A percentile compares a stretch with the other conserved stretches of the same genome.
phyloP scores from a whole-genome alignment of 2,329 filamentous ascomycete species.

The Colletotrichum godetiae region DNA sequence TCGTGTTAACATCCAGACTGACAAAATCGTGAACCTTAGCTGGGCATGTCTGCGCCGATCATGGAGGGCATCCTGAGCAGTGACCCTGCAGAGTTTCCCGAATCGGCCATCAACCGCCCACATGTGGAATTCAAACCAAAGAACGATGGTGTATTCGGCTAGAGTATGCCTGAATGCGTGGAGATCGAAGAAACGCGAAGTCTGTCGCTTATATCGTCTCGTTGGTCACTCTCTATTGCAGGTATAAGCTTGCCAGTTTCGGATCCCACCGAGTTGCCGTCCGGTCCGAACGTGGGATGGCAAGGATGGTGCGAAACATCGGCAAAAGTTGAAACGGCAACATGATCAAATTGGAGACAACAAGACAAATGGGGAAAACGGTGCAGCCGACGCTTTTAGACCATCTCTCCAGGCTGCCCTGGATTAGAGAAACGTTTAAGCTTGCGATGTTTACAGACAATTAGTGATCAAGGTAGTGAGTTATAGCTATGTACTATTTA shows the following conservation, averaged over 20 bases:
- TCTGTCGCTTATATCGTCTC: neutral
- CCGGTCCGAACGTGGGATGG: neutral
- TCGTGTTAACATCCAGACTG: neutral
- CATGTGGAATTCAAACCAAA: constrained; percentile 24
- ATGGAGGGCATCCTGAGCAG: constrained; percentile 20
- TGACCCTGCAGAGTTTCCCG: constrained; percentile 4
- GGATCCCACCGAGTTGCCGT: neutral
- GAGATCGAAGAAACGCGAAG: neutral
- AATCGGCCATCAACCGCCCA: constrained; percentile 7
- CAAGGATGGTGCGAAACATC: neutral
- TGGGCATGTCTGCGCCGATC: constrained; percentile 31
- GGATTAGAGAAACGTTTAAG: neutral
- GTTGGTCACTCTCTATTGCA: neutral
- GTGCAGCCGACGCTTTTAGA: neutral
- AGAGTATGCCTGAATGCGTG: neutral
- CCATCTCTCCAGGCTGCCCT: neutral
- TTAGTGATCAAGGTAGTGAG: neutral
- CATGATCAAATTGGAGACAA: neutral
- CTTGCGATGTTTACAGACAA: neutral
- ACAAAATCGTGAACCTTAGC: neutral
- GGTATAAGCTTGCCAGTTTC: neutral
- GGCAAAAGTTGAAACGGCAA: neutral
- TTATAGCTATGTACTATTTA: neutral
- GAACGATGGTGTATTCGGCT: constrained; percentile 26
- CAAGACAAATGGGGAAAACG: neutral